phyloP scores from a whole-genome alignment of 306 rosid species.

The Dalbergia oliveri region DNA sequence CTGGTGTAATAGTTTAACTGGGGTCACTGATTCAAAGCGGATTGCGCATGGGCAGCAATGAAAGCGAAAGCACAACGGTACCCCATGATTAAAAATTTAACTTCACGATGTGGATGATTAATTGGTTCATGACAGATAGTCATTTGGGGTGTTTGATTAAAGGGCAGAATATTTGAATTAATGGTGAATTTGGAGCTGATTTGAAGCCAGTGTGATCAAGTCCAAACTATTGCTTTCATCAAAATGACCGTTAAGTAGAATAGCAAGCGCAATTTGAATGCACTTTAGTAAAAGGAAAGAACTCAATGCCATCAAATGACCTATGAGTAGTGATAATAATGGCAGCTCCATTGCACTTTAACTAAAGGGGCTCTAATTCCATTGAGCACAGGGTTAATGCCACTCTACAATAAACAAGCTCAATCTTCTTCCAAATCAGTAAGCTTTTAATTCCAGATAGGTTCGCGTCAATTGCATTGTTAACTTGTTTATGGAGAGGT shows the following conservation, averaged over 20 bases:
- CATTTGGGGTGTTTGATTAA: conserved; percentile 26
- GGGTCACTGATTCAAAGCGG: conserved; percentile 31
- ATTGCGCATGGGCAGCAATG: conserved; percentile 37
- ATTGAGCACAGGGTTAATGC: neutral
- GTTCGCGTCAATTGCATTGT: neutral
- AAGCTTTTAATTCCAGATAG: neutral
- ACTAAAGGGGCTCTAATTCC: conserved; percentile 1
- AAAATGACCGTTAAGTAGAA: conserved; percentile 9
- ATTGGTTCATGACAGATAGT: conserved; percentile 42
- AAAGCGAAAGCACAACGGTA: conserved; percentile 58
- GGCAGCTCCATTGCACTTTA: conserved; percentile 1
- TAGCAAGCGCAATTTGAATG: conserved; percentile 28
- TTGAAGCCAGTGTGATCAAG: neutral
- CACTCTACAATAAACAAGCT: neutral
- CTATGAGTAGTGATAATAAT: neutral
- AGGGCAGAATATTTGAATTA: neutral
- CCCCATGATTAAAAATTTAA: conserved; percentile 36
- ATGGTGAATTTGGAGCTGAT: conserved; percentile 19
- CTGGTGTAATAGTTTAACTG: conserved; percentile 42
- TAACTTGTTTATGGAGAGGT: neutral
- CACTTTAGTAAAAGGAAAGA: conserved; percentile 31
- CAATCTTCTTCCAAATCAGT: conserved; percentile 12
- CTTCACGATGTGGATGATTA: conserved; percentile 15
- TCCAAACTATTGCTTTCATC: conserved; percentile 11
- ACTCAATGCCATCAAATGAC: conserved; percentile 2